These are phyloP conservation scores for Globisporangium paddicum DNA, from an alignment of 352 stramenopile species.

Conservation along the genomic window DNA sequence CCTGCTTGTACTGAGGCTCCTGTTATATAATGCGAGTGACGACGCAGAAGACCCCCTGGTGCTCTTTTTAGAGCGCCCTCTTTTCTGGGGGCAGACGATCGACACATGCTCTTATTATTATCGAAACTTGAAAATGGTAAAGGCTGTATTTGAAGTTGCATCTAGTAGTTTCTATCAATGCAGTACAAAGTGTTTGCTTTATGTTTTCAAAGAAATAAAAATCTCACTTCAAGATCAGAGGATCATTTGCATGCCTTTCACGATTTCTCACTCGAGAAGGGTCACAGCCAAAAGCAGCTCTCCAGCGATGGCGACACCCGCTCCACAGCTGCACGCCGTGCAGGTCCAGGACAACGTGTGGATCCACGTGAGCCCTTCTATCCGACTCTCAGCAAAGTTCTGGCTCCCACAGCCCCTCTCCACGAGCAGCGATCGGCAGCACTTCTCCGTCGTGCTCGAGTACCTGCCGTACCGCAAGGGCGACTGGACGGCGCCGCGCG, in stretches of 20 bases:
- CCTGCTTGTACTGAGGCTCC: not conserved
- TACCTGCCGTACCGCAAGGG: slow-evolving; percentile 50
- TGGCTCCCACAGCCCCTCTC: slow-evolving; percentile 24
- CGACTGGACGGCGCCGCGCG: slow-evolving; percentile 40
- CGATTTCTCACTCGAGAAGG: not conserved
- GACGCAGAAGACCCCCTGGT: not conserved
- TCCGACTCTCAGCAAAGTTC: slow-evolving; percentile 28
- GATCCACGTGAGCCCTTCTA: slow-evolving; percentile 23
- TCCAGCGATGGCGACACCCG: not conserved
- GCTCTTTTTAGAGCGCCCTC: not conserved
- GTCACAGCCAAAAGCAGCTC: not conserved
- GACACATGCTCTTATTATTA: no score
- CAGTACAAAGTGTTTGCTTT: not conserved
- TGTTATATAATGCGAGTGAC: slow-evolving; percentile 6
- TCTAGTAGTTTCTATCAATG: not conserved
- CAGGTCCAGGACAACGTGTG: slow-evolving; percentile 35
- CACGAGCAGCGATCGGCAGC: not conserved
- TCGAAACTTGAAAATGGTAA: not conserved
- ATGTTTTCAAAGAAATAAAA: not conserved
- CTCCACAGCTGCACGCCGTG: slow-evolving; percentile 12
- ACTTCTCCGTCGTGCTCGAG: slow-evolving; percentile 42
- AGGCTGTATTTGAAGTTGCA: not conserved
- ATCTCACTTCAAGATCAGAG: not conserved
- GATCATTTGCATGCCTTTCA: not conserved
- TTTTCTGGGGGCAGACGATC: no score